Evolutionary conservation across 345 rosid species (phyloP), one percentile per base, ranked within the genome.

Genomic region (Eucalyptus polybractea): DNA sequence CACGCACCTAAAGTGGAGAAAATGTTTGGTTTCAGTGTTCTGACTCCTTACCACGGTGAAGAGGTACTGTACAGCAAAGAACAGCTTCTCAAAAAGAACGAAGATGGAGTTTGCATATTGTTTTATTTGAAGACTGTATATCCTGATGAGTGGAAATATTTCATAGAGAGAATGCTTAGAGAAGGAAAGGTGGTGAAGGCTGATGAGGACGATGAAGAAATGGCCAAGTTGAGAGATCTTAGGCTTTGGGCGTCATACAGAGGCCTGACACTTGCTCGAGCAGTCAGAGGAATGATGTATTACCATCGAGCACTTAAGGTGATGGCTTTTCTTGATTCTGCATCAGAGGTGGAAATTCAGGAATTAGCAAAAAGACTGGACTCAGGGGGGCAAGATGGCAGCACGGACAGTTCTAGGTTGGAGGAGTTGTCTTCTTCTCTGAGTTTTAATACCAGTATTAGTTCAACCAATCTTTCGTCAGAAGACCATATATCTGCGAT

Each of bases 251-350:
- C 97, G 86, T 97, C 99, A 69, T 96, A 95, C 94, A 95, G 99
- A 93, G 99, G 99, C 92, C 97, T 96, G 92, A 96, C 99, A 45
- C 96, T 97, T 91, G 90, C 96, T 85, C 99, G 97, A 44, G 96
- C 99, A 25, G 98, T 96, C 50, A 93, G 99, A 90, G 99, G 99
- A 91, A 97, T 97, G 99, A 96, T 97, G 97, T 97, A 97, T 89
- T 96, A 96, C 88, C 94, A 97, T 90, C 97, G 97, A 76, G 99
- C 99, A 85, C 97, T 97, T 17, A 95, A 93, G 93, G 90, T 96
- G 99, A 96, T 96, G 17, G 96, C 97, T 89, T 97, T 96, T 92
- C 98, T 97, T 92, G 99, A 97, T 92, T 95, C 98, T 86, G 99
- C 99, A 54, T 93, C 99, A 9, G 99, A 96, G 94, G 92, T 93